Evolutionary conservation across 768 basidiomycete genomes (phyloP).

Genomic region (Psilocybe cubensis): DNA sequence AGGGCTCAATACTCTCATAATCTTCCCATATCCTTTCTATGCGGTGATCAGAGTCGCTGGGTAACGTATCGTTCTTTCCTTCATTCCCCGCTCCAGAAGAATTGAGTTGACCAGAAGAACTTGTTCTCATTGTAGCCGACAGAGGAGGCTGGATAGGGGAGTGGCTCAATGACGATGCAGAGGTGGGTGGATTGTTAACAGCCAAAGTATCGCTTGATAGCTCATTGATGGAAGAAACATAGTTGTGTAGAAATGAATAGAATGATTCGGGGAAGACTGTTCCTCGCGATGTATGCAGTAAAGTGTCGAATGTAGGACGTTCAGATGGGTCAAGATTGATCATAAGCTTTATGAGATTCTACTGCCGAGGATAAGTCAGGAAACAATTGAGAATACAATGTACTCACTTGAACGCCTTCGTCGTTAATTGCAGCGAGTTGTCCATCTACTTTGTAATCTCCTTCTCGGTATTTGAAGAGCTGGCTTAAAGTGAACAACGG

Average conservation of each 20-base stretch:
- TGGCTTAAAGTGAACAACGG: conserved; percentile 94
- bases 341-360: conserved; percentile 92
- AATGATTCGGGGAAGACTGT: conserved; percentile 90
- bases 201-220: conserved; percentile 53
- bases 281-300: conserved; percentile 76
- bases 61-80: conserved; percentile 45
- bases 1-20: conserved; percentile 81
- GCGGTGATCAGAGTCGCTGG: conserved; percentile 83
- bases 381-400: background rate
- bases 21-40: conserved; percentile 87
- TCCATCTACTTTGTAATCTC: conserved; percentile 76
- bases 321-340: conserved; percentile 75
- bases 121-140: conserved; percentile 35
- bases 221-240: conserved; percentile 81
- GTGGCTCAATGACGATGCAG: conserved; percentile 33
- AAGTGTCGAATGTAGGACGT: conserved; percentile 81
- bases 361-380: conserved; percentile 32
- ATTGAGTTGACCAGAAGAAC: conserved; percentile 28
- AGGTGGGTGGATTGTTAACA: conserved; percentile 33
- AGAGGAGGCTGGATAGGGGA: conserved; percentile 35
- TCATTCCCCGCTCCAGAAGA: conserved; percentile 22
- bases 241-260: conserved; percentile 93
- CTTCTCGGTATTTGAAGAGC: conserved; percentile 91
- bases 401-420: conserved; percentile 75
- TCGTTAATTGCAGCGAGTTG: conserved; percentile 81